Evolutionary conservation across 2,329 filamentous ascomycete species (phyloP), one percentile per base, ranked within the genome.

Genomic region (Neofusicoccum sp.): DNA sequence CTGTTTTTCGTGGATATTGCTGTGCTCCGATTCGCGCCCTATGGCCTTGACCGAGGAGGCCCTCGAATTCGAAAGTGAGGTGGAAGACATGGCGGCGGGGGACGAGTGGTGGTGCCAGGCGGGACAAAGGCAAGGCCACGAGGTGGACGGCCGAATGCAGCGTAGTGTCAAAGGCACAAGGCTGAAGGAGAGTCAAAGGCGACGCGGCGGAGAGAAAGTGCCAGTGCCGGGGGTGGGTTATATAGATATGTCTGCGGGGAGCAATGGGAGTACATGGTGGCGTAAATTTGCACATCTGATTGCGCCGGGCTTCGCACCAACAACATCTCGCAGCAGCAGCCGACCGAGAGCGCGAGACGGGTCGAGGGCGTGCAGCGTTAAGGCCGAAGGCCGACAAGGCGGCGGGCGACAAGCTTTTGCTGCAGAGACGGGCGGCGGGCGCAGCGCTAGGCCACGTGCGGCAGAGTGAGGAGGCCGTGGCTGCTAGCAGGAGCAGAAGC

Each of bases 321-420:
- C 20, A 20, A 20, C 20, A 20, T 20, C 20, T 20, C 20, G 20
- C 20, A 20, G 20, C 20, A 20, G 20, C 20, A 20, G 20, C 20
- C 20, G 20, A 20, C 20, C 20, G 20, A 20, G 20, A 20, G 20
- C 20, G 20, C 20, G 20, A 20, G 20, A 20, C 20, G 20, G 20
- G 20, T 20, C 20, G 49, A 26, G 34, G 40, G 38, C 34, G 31
- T 16, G 34, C 38, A n/a, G 7, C 38, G 38, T 41, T 43, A 43
- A 56, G 14, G 38, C 51, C 51, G 51, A 44, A 33, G 28, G 12
- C 24, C 43, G 43, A 47, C 24, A 5, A 4, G 8, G 45, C 16
- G 51, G 43, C 51, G 43, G 34, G 45, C 16, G 51, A 56, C 51
- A 56, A 44, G 51, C 51, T 34, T 20, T 56, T 38, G 51, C 7